phyloP scores from a whole-genome alignment of 2,329 filamentous ascomycete species.

The Dryadomyces sulphureus region DNA sequence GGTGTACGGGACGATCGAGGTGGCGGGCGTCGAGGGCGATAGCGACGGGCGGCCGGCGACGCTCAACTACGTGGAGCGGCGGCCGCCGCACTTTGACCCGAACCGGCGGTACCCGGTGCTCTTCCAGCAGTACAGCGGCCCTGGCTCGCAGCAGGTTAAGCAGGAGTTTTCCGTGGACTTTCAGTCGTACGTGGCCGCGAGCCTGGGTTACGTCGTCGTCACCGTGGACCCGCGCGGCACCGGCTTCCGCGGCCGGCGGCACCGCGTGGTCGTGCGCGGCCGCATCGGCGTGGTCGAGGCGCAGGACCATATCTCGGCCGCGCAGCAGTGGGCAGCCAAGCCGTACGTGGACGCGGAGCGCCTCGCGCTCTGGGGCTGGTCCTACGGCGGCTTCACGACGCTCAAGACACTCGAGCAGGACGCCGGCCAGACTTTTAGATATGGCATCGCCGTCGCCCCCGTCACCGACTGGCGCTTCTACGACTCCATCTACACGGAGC shows the following conservation, averaged over 20 bases:
- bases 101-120: conserved; percentile 83
- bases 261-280: conserved; percentile 67
- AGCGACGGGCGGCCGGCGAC: conserved; percentile 21
- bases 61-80: conserved; percentile 62
- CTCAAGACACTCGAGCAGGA: conserved; percentile 90
- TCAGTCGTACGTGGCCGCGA: conserved; percentile 74
- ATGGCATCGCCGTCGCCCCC: conserved; percentile 95
- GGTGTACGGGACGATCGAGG: conserved; percentile 69
- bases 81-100: conserved; percentile 74
- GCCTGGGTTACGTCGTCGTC: conserved; percentile 81
- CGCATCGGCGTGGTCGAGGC: conserved; percentile 78
- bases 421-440: conserved; percentile 77
- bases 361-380: conserved; percentile 97
- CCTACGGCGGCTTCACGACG: conserved; percentile 88
- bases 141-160: conserved; percentile 76
- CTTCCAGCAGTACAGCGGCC: conserved; percentile 89
- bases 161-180: conserved; percentile 77
- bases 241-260: conserved; percentile 73
- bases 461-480: conserved; percentile 99
- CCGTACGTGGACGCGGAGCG: conserved; percentile 68
- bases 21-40: conserved; percentile 31
- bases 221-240: conserved; percentile 91
- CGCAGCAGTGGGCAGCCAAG: conserved; percentile 68
- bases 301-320: conserved; percentile 79
- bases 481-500: conserved; percentile 84